phyloP scores from a whole-genome alignment of 202 grass and related monocot genomes.

The Tripidium arundinaceum region DNA sequence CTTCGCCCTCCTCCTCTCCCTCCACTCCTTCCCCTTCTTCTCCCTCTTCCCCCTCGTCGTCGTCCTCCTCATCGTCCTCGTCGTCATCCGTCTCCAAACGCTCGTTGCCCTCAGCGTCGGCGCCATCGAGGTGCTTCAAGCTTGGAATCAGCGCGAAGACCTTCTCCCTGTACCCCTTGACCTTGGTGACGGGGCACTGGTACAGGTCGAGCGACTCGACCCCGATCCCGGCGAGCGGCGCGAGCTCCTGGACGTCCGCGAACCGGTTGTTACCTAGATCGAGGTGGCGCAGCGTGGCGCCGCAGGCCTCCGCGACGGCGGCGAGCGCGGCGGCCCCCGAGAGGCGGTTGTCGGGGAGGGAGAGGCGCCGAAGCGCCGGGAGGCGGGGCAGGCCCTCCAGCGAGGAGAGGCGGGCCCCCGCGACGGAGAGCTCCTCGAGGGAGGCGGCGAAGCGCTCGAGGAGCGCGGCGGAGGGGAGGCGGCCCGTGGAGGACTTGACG shows the following conservation, averaged over 20 bases:
- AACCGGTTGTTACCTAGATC: conserved; percentile 84
- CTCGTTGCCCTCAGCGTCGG: conserved; percentile 73
- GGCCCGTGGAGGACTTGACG: conserved; percentile 61
- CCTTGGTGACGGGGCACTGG: conserved; percentile 77
- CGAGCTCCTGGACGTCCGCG: conserved; percentile 50
- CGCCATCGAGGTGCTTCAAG: conserved; percentile 71
- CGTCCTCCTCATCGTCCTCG: conserved; percentile 57
- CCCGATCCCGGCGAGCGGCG: conserved; percentile 36
- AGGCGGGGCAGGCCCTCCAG: conserved; percentile 60
- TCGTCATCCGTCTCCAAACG: conserved; percentile 69
- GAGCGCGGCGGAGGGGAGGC: conserved; percentile 55
- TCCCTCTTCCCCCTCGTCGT: conserved; percentile 34
- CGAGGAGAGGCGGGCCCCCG: conserved; percentile 66
- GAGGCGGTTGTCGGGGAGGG: conserved; percentile 85
- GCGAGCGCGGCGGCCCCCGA: too few relatives aligned
- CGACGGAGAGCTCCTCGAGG: not conserved
- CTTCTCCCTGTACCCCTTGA: conserved; percentile 57
- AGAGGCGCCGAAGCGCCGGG: conserved; percentile 59
- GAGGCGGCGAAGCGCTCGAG: conserved; percentile 47
- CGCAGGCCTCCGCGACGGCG: too few relatives aligned
- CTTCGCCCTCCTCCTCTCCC: conserved; percentile 17
- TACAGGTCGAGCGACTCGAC: conserved; percentile 65
- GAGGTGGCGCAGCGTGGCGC: too few relatives aligned
- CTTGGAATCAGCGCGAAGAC: conserved; percentile 56
- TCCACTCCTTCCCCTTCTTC: conserved; percentile 25